Evolutionary conservation across 768 basidiomycete species (phyloP).

Genomic region (Rhodocollybia butyracea): DNA sequence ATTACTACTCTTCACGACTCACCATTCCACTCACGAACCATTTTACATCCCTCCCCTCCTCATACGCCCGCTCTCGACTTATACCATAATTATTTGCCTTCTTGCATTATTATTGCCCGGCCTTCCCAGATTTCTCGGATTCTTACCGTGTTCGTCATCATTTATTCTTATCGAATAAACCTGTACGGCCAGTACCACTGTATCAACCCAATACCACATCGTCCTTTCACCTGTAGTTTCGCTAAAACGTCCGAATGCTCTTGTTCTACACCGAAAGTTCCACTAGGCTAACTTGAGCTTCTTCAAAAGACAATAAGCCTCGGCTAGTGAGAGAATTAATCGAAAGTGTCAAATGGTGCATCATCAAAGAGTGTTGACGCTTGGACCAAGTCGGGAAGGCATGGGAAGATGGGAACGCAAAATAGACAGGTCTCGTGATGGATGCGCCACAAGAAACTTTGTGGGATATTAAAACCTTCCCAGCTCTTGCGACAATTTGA

Average conservation of each 20-base stretch:
- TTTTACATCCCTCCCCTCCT: background rate
- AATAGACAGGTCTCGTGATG: background rate
- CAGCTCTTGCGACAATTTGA: background rate
- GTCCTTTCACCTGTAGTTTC: background rate
- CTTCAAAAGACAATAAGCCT: conserved; percentile 8
- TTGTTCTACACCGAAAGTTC: conserved; percentile 1
- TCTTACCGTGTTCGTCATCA: conserved; percentile 1
- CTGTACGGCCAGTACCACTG: background rate
- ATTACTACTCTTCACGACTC: conserved; percentile 11
- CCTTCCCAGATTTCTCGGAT: background rate
- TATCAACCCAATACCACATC: background rate
- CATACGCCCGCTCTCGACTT: conserved; percentile 3
- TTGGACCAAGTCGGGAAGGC: background rate
- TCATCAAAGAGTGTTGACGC: background rate
- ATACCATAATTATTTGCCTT: conserved; percentile 8
- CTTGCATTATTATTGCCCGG: background rate
- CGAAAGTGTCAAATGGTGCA: background rate
- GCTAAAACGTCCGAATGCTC: background rate
- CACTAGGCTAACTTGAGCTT: background rate
- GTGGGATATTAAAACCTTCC: conserved; percentile 1
- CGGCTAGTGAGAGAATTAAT: background rate
- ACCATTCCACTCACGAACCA: conserved; percentile 13
- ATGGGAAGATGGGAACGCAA: background rate
- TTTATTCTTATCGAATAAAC: conserved; percentile 13
- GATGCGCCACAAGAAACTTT: conserved; percentile 2